These are phyloP conservation scores for Dissoconium aciculare DNA, from an alignment of 2,329 filamentous ascomycete genomes.

Conservation along the genomic window DNA sequence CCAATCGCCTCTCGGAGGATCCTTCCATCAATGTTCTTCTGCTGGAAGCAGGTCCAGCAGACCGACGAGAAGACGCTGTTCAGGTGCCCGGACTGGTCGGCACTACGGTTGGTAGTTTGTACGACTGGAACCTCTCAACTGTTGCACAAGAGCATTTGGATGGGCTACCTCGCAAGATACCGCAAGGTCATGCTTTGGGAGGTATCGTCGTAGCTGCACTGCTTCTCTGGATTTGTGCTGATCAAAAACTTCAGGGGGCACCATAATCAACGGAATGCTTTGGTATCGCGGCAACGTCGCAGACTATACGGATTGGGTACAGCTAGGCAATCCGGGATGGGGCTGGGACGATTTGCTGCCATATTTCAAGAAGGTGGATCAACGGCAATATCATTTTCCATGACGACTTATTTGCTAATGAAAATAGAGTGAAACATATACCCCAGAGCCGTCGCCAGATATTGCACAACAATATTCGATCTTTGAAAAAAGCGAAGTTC, in stretches of 20 bases:
- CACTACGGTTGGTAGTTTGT: slow-evolving; percentile 15
- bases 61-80: too few relatives aligned
- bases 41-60: slow-evolving; percentile 12
- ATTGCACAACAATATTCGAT: too few relatives aligned
- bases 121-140: slow-evolving; percentile 20
- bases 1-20: slow-evolving; percentile 5
- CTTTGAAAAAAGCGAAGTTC: too few relatives aligned
- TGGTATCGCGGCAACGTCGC: slow-evolving; percentile 29
- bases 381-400: too few relatives aligned
- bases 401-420: too few relatives aligned
- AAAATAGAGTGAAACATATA: too few relatives aligned
- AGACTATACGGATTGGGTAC: slow-evolving; percentile 44
- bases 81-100: too few relatives aligned
- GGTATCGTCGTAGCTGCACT: slow-evolving; percentile 22
- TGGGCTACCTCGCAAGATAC: slow-evolving; percentile 12
- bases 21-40: slow-evolving; percentile 10
- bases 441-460: too few relatives aligned
- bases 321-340: slow-evolving; percentile 45
- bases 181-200: slow-evolving; percentile 21
- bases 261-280: slow-evolving; percentile 22
- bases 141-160: slow-evolving; percentile 16
- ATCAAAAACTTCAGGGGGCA: slow-evolving; percentile 16
- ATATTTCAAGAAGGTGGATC: slow-evolving; percentile 27
- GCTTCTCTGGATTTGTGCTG: slow-evolving; percentile 29
- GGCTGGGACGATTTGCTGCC: slow-evolving; percentile 35